Evolutionary conservation across 2,329 filamentous ascomycete species (phyloP).

Genomic region (Colletotrichum incanum): DNA sequence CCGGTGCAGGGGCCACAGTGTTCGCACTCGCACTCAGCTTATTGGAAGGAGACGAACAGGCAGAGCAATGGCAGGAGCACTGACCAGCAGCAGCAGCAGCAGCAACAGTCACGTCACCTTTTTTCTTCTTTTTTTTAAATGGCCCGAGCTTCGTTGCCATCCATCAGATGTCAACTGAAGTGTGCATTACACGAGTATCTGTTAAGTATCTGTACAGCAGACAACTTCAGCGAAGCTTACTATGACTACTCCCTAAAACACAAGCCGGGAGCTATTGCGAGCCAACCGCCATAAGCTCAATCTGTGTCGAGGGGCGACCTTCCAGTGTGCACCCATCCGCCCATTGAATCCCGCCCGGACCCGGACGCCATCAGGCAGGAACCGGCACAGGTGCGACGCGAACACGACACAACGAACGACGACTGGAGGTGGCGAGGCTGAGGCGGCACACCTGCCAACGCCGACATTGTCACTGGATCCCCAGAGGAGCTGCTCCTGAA

Average conservation of each 20-base stretch:
- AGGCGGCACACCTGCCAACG: constrained; percentile 7
- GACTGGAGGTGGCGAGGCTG: constrained; percentile 24
- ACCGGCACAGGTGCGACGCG: neutral
- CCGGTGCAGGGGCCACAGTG: too few relatives aligned
- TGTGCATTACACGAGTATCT: neutral
- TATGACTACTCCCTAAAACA: neutral
- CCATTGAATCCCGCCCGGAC: neutral
- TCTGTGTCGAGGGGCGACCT: neutral
- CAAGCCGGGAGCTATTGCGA: neutral
- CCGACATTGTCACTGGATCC: neutral
- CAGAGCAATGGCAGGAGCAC: neutral
- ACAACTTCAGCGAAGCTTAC: neutral
- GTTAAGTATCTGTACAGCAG: neutral
- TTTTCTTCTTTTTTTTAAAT: too few relatives aligned
- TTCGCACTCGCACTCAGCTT: too few relatives aligned
- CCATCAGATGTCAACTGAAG: neutral
- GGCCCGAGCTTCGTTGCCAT: constrained; percentile 4
- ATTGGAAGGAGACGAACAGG: neutral
- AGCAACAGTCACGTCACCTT: neutral
- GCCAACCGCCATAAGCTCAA: neutral
- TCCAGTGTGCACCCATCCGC: neutral
- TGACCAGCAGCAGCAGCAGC: neutral
- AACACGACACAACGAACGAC: constrained; percentile 1
- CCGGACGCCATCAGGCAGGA: neutral
- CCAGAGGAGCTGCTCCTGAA: neutral